These are phyloP conservation scores for Lipomyces japonicus DNA, from an alignment of 805 yeast genomes.

Conservation along the genomic window DNA sequence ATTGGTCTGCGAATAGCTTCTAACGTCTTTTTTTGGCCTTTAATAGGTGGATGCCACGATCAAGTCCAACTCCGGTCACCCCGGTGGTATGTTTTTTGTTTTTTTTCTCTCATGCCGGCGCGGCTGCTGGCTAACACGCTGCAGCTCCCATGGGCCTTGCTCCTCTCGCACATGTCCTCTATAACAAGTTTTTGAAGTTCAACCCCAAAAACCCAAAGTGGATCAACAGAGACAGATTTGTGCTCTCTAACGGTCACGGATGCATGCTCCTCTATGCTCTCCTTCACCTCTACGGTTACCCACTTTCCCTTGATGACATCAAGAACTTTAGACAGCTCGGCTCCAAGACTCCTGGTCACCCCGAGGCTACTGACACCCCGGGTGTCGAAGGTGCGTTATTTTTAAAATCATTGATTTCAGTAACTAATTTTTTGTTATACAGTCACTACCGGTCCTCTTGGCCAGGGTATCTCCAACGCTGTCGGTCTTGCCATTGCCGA, in stretches of 20 bases:
- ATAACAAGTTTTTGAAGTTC: constrained; percentile 69
- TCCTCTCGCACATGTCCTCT: constrained; percentile 86
- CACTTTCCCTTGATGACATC: constrained; percentile 75
- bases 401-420: background rate
- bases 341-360: constrained; percentile 97
- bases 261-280: constrained; percentile 83
- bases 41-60: constrained; percentile 70
- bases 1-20: background rate
- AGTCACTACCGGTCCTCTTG: constrained; percentile 95
- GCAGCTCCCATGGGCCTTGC: constrained; percentile 94
- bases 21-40: constrained; percentile 6
- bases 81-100: constrained; percentile 51
- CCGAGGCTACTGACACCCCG: constrained; percentile 76
- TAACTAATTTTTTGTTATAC: background rate
- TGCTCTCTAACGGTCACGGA: constrained; percentile 90
- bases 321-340: constrained; percentile 83
- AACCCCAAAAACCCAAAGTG: constrained; percentile 89
- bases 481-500: constrained; percentile 96
- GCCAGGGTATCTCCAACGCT: constrained; percentile 96
- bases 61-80: constrained; percentile 94
- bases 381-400: constrained; percentile 68
- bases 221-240: constrained; percentile 94
- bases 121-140: background rate
- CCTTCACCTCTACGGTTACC: constrained; percentile 83
- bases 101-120: background rate